A percentile compares a stretch with the other conserved stretches of the same genome.
These are phyloP conservation scores for Microdochium paspali DNA, from an alignment of 2,329 filamentous ascomycete genomes.

Conservation along the genomic window DNA sequence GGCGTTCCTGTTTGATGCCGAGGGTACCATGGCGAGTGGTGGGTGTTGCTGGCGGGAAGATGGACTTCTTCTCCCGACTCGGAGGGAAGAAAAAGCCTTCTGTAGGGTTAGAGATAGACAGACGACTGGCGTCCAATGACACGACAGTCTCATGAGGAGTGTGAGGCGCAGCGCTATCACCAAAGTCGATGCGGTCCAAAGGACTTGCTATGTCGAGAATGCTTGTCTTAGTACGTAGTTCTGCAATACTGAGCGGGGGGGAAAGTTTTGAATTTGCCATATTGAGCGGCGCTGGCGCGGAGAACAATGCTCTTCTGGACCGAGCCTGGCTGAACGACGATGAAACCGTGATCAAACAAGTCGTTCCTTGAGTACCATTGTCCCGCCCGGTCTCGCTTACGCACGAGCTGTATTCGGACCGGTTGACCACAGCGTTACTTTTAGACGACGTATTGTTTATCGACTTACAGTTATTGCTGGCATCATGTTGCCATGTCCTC, in stretches of 20 bases:
- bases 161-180: constrained; percentile 48
- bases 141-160: constrained; percentile 70
- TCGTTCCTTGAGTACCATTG: neutral
- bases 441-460: constrained; percentile 1
- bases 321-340: constrained; percentile 25
- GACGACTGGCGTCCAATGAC: constrained; percentile 69
- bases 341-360: constrained; percentile 20
- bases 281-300: constrained; percentile 24
- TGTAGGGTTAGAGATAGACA: constrained; percentile 65
- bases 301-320: constrained; percentile 19
- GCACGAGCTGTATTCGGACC: neutral
- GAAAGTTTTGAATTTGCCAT: constrained; percentile 2
- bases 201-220: constrained; percentile 50
- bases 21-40: constrained; percentile 55
- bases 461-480: constrained; percentile 32
- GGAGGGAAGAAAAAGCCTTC: constrained; percentile 28
- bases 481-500: constrained; percentile 12
- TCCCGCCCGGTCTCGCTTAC: neutral
- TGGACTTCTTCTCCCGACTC: constrained; percentile 18
- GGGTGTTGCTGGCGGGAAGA: constrained; percentile 70
- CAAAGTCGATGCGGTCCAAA: constrained; percentile 43
- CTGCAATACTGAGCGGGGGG: constrained; percentile 13
- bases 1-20: constrained; percentile 44
- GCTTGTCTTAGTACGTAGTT: constrained; percentile 42
- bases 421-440: neutral